Evolutionary conservation across 106 monocot species (phyloP), one percentile per base, ranked within the genome.

Genomic region (Alisma plantagoaquatica): DNA sequence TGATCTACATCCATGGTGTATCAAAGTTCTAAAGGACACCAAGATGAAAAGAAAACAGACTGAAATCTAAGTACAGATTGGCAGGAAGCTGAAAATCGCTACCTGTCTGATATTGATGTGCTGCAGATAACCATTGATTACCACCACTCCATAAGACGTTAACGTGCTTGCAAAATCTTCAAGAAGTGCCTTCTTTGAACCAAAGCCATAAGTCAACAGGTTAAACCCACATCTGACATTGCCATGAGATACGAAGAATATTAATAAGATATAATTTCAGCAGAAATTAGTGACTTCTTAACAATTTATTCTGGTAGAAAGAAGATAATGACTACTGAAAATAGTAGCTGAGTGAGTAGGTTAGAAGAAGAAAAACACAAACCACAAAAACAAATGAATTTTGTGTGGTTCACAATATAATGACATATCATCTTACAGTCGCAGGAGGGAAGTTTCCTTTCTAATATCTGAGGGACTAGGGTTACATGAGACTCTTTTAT

Each of bases 121-220:
- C 9, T 78, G 78, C 49, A 98, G 96, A 63, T 86, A 98, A 22
- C 98, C 98, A 82, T 98, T 90, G 24, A 98, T 61, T 25, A 98
- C 98, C 67, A 98, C 31, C 20, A 82, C 85, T 22, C 76, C 77
- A 67, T 50, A 73, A 63, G 78, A 70, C 58, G 90, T 62, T 33
- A 75, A 33, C 7, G 76, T 57, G 20, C 80, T 76, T 62, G 90
- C 89, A 75, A 98, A 98, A 65, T 98, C 81, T 73, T 96, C 96
- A 45, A 96, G 81, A 60, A 98, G 72, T 10, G 29, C 19, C 62
- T 86, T 98, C 71, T 98, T 98, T 3, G 98, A 98, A 53, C 98
- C 98, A 86, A 98, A 98, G 4, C 98, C 98, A 77, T 90, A 80
- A 73, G 82, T 82, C 51, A 98, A 56, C 15, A 98, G 85, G 31